Conservation (phyloP, 75 land plant species). For the Pinus taeda region DNA sequence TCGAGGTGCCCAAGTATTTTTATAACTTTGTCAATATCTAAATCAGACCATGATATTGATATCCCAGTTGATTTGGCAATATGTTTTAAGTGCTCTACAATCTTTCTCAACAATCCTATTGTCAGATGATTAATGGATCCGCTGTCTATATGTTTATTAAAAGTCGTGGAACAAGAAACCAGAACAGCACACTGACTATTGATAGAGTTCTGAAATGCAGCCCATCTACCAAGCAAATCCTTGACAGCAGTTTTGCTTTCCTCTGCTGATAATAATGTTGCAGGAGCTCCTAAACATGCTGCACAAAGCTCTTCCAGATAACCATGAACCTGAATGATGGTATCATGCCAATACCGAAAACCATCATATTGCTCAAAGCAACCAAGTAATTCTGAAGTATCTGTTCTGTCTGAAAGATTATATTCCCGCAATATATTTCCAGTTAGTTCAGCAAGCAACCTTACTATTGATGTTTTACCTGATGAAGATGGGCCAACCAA, state of each 20-base stretch:
- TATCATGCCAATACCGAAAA: slow-evolving; percentile 49
- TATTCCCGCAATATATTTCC: slow-evolving; percentile 79
- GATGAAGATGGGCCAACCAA: slow-evolving; percentile 90
- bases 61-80: slow-evolving; percentile 9
- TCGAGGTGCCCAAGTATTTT: slow-evolving; percentile 29
- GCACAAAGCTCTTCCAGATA: slow-evolving; percentile 43
- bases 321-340: slow-evolving; percentile 35
- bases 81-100: slow-evolving; percentile 33
- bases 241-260: slow-evolving; percentile 17
- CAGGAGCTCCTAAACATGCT: slow-evolving; percentile 23
- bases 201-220: slow-evolving; percentile 33
- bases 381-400: slow-evolving; percentile 95
- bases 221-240: slow-evolving; percentile 53
- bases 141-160: slow-evolving; percentile 13
- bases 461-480: slow-evolving; percentile 86
- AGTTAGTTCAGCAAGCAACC: slow-evolving; percentile 76
- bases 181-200: slow-evolving; percentile 7
- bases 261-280: slow-evolving; percentile 17
- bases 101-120: slow-evolving; percentile 24
- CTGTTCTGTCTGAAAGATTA: slow-evolving; percentile 81
- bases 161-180: background rate
- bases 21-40: slow-evolving; percentile 31
- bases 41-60: slow-evolving; percentile 37
- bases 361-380: slow-evolving; percentile 96
- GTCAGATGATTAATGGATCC: slow-evolving; percentile 1